Percentiles rank a stretch among this genome's conserved stretches.
These are phyloP conservation scores for Amoebophrya sp. DNA, from an alignment of 169 alveolate species.

Conservation along the genomic window DNA sequence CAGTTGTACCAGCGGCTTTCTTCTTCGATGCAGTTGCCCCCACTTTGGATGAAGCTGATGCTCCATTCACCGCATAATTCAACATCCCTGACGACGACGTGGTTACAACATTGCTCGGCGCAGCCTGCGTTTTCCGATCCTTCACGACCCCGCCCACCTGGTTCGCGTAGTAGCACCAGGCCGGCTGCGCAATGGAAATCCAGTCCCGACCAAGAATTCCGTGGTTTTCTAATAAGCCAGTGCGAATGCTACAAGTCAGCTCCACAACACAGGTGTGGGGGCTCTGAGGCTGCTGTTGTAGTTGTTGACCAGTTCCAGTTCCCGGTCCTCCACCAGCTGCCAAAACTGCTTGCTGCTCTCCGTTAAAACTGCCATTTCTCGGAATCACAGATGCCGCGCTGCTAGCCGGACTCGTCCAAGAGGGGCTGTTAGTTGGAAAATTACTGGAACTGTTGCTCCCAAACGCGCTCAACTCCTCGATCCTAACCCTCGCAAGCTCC, in stretches of 20 bases:
- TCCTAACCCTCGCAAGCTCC: neutral
- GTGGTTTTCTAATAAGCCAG: neutral
- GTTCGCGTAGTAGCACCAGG: neutral
- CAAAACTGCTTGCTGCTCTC: neutral
- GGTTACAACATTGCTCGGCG: too few species aligned
- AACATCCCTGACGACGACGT: too few species aligned
- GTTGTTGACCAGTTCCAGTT: neutral
- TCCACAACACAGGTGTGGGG: neutral
- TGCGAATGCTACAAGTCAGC: slow-evolving; percentile 4
- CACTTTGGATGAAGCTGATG: too few species aligned
- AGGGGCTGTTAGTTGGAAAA: neutral
- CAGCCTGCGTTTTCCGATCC: too few species aligned
- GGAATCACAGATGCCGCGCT: neutral
- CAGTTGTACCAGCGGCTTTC: too few species aligned
- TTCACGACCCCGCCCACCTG: neutral
- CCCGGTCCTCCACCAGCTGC: neutral
- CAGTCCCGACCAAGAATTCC: neutral
- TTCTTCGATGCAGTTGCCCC: too few species aligned
- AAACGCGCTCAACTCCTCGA: neutral
- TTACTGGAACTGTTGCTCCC: neutral
- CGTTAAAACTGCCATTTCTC: neutral
- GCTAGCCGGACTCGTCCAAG: neutral
- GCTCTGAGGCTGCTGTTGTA: neutral
- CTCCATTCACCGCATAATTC: too few species aligned
- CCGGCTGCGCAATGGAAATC: neutral